These are phyloP conservation scores for Dictyostelium brefeldianum DNA, from an alignment of 78 protist species.

Conservation along the genomic window DNA sequence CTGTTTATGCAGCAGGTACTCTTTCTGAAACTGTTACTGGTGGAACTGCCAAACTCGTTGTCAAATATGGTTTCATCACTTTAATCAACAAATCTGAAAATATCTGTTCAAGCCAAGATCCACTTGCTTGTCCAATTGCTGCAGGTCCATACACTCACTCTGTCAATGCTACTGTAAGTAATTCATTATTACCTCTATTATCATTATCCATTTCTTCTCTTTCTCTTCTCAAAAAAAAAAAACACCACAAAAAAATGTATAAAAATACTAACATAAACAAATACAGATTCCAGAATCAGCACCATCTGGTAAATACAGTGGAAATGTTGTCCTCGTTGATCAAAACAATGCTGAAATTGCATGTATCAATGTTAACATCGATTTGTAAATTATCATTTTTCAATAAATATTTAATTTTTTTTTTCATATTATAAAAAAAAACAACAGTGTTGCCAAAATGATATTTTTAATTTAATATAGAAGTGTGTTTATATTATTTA, in stretches of 20 bases:
- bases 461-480: not conserved
- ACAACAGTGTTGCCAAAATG: too few species aligned
- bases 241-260: too few species aligned
- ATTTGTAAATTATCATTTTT: not conserved
- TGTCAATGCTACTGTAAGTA: too few species aligned
- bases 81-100: not conserved
- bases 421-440: too few species aligned
- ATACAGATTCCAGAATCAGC: conserved; percentile 31
- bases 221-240: too few species aligned
- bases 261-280: too few species aligned
- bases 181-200: too few species aligned
- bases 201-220: too few species aligned
- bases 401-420: too few species aligned
- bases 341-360: conserved; percentile 46
- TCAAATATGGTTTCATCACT: conserved; percentile 70
- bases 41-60: conserved; percentile 5
- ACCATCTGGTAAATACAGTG: conserved; percentile 68
- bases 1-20: conserved; percentile 34
- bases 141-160: conserved; percentile 27
- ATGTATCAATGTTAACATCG: conserved; percentile 24
- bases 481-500: not conserved
- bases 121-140: conserved; percentile 32
- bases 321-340: conserved; percentile 13
- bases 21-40: conserved; percentile 30
- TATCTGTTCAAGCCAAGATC: conserved; percentile 17